phyloP scores from a whole-genome alignment of 129 eudicot species.

The Pittosporum tobira region DNA sequence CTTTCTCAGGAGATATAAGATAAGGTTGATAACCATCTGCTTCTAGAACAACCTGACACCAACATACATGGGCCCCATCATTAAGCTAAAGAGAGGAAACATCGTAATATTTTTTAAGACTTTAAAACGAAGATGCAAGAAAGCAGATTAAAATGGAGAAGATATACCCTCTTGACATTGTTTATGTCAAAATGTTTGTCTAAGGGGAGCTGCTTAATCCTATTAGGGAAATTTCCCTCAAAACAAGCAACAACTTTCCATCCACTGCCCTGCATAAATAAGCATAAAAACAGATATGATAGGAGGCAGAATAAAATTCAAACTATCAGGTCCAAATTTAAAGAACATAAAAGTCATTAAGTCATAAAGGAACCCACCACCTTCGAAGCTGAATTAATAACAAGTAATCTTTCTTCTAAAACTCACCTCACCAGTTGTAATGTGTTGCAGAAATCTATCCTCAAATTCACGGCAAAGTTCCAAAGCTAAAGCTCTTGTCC shows the following conservation, averaged over 20 bases:
- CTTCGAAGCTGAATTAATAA: too few relatives aligned
- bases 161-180: constrained; percentile 83
- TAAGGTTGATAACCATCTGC: constrained; percentile 99
- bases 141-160: background rate
- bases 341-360: background rate
- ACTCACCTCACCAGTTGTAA: constrained; percentile 92
- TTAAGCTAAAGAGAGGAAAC: background rate
- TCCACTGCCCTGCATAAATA: constrained; percentile 70
- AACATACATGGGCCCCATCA: constrained; percentile 21
- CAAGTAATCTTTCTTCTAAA: constrained; percentile 4
- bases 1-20: constrained; percentile 98
- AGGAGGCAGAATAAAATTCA: background rate
- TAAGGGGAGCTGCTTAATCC: constrained; percentile 94
- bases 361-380: too few relatives aligned
- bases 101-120: background rate
- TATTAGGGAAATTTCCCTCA: constrained; percentile 90
- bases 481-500: constrained; percentile 91
- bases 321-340: background rate
- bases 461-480: constrained; percentile 99
- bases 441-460: constrained; percentile 92
- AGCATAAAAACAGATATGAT: background rate
- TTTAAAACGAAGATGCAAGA: background rate
- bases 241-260: constrained; percentile 98
- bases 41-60: constrained; percentile 82
- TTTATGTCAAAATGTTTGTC: constrained; percentile 92